A percentile compares a stretch with the other conserved stretches of the same genome.
Conservation (phyloP, 306 rosid species). For the Quercus bicolor region DNA sequence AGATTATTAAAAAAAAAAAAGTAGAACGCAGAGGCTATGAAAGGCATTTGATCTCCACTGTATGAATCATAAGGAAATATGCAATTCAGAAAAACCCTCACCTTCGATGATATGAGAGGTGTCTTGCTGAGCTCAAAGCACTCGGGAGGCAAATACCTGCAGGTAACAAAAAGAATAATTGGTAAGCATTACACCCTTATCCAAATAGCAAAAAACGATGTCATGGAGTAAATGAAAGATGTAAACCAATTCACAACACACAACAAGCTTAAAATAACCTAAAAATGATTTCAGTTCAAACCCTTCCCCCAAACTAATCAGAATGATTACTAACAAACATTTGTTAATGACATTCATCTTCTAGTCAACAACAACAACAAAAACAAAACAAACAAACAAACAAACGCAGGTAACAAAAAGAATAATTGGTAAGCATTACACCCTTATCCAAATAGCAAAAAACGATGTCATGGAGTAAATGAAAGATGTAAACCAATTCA, state of each 20-base stretch:
- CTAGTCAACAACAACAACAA: neutral
- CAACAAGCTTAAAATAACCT: neutral
- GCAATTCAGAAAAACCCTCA: constrained; percentile 19
- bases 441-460: neutral
- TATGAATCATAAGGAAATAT: neutral
- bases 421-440: neutral
- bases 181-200: neutral
- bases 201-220: constrained; percentile 1
- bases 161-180: constrained; percentile 6
- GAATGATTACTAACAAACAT: neutral
- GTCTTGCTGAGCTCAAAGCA: constrained; percentile 92
- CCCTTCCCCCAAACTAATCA: neutral
- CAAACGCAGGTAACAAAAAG: constrained; percentile 8
- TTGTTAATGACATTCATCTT: neutral
- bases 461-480: neutral
- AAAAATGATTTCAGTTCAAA: neutral
- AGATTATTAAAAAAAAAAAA: too few species aligned
- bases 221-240: neutral
- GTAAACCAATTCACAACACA: neutral
- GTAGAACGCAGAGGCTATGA: neutral
- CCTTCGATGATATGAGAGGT: constrained; percentile 98
- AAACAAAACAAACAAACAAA: neutral
- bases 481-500: neutral
- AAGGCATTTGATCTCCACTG: neutral
- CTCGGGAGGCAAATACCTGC: constrained; percentile 97